Base-by-base conservation (phyloP, 352 stramenopile genomes). In the Globisporangium viniferum region DNA sequence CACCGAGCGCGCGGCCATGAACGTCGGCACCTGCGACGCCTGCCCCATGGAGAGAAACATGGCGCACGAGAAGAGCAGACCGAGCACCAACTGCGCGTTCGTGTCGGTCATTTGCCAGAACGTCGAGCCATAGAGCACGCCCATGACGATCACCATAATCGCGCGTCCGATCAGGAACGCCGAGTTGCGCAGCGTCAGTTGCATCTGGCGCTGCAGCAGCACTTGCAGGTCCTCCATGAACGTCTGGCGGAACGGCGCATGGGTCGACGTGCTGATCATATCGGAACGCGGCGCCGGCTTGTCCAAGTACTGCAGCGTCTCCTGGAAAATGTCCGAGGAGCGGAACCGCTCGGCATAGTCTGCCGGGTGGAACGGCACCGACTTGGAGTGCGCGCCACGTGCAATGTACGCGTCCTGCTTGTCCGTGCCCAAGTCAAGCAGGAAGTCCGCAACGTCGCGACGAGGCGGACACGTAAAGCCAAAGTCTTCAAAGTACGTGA, bases 41-140 rank as follows among this genome's bases (percentile, higher is more conserved):
- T 89, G 81, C 15, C 88, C 86, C 65, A 98, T 75, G 3, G 84
- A 89, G 1, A 96, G 73, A 65, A 96, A 97, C 72, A 98, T 92
- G 35, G 89, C 82, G 62, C 76, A 88, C 48, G 92, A 90, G 73
- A 97, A 98, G 2, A 97, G 72, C 39, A 97, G 70, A 51, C 93
- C 91, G 36, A 97, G 74, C 36, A 96, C 78, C 18, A 89, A 66
- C 67, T 89, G 78, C 41, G 76, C 73, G 60, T 83, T 87, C 7
- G 74, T 68, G 49, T 81, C 74, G 35, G 84, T 73, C 60, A 91
- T 70, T 35, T 91, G 75, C 76, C 75, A 90, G 64, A 91, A 93
- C 31, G 77, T 83, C 4, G 80, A 82, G 44, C 79, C 83, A 64
- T 91, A 91, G 14, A 93, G 67, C 46, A 89, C 41, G 1, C 74